Base-by-base conservation (phyloP, 2,329 filamentous ascomycete genomes). In the Fusarium sp. region DNA sequence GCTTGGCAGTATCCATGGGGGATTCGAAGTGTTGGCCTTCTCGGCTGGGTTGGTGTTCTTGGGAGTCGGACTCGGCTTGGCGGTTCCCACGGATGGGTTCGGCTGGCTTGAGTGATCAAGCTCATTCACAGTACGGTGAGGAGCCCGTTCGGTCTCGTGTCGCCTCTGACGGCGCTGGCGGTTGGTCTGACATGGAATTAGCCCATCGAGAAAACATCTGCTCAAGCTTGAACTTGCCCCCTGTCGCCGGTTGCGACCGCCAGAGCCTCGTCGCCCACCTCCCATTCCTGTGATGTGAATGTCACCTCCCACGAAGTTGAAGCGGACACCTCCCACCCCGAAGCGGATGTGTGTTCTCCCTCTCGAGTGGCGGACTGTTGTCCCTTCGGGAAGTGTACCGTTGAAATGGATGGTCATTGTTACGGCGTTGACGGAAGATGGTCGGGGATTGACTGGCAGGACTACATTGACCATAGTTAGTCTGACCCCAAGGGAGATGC, bases 21-120 rank as follows among this genome's bases (percentile, higher is more conserved):
- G 8, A 2, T 27, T 47, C 22, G 42, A 16, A 16, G 7, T 47
- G 1, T 16, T 27, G 14, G 2, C 1, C 42, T 47, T 25, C 22
- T 18, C 14, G 42, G 5, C 3, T 22, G 2, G 5, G 20, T 25
- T 1, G 42, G 0, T 47, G 7, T 3, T 18, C 9, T 47, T 6
- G 1, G 2, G 5, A 16, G 22, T 11, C 2, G 42, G 3, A 1
- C 7, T 27, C 22, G 3, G 2, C 14, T 47, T 10, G 5, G 22
- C 13, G 22, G 3, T 47, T 25, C 22, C 4, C 13, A 1, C 7
- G 8, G 42, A 47, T 18, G 0, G 14, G 42, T 11, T 27, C 2
- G 42, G 14, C 5, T 47, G 42, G 22, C 22, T 6, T 47, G 42
- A 22, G 42, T 16, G 42, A 14, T 4, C 2, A 6, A 22, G 22